Percentiles rank a stretch among this genome's conserved stretches.
Conservation (phyloP, 1,284 basidiomycete genomes). For the Ustilago esculenta region DNA sequence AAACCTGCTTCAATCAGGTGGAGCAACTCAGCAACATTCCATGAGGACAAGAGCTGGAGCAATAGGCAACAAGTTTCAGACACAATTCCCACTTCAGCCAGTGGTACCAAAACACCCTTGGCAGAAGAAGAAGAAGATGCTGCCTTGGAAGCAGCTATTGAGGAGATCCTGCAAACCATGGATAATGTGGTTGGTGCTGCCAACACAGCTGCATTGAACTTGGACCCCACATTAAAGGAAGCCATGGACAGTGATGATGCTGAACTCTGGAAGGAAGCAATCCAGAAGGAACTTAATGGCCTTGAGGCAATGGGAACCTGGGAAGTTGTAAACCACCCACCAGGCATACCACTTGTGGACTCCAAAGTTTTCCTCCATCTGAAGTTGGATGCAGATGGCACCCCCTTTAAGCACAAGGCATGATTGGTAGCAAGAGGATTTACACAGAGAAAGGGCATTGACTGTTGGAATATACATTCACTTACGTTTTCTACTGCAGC, state of each 20-base stretch:
- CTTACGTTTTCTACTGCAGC: no score
- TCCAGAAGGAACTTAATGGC: conserved; percentile 2
- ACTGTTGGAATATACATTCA: no score
- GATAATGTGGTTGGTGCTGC: not conserved
- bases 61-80: no score
- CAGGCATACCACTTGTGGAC: not conserved
- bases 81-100: no score
- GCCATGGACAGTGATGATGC: conserved; percentile 1
- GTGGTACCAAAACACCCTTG: no score
- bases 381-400: not conserved
- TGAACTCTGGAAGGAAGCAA: conserved; percentile 7
- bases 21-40: no score
- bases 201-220: conserved; percentile 1
- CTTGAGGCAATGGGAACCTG: conserved; percentile 13
- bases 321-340: conserved; percentile 1
- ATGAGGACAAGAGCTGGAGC: no score
- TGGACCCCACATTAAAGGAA: conserved; percentile 3
- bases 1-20: no score
- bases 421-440: conserved; percentile 11
- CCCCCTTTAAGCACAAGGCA: conserved; percentile 5
- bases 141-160: no score
- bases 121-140: no score
- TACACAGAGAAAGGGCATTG: no score
- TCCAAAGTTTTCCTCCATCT: conserved; percentile 4
- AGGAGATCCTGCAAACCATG: not conserved